These are phyloP conservation scores for Strobilomyces dryophilus DNA, from an alignment of 768 basidiomycete species.

Conservation along the genomic window DNA sequence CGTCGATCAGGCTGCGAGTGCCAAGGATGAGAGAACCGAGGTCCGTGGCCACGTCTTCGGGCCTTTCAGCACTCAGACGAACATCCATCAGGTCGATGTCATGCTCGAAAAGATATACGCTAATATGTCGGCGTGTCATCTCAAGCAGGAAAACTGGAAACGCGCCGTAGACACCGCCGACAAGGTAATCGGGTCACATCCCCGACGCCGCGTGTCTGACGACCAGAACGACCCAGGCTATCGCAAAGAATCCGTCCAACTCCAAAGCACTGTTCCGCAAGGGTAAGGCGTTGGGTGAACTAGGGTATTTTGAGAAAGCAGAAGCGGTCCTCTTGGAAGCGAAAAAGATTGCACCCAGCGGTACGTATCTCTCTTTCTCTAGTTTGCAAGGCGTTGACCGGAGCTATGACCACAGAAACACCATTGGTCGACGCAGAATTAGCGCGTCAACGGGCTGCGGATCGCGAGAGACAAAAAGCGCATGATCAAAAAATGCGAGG, in stretches of 20 bases:
- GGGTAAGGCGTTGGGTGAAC: conserved; percentile 73
- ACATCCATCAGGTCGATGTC: conserved; percentile 55
- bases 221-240: conserved; percentile 43
- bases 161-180: conserved; percentile 78
- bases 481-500: conserved; percentile 76
- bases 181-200: conserved; percentile 42
- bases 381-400: not conserved
- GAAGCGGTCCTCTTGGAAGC: conserved; percentile 61
- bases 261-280: conserved; percentile 80
- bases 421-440: conserved; percentile 62
- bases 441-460: conserved; percentile 51
- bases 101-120: conserved; percentile 79
- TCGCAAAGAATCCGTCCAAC: conserved; percentile 71
- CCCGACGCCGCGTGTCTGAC: not conserved
- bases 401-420: conserved; percentile 41
- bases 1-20: conserved; percentile 29
- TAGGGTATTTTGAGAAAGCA: conserved; percentile 73
- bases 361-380: conserved; percentile 35
- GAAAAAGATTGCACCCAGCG: conserved; percentile 57
- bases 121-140: conserved; percentile 81
- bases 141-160: conserved; percentile 78
- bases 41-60: conserved; percentile 31
- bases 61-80: not conserved
- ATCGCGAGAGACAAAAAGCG: conserved; percentile 61
- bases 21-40: conserved; percentile 59